These are phyloP conservation scores for Puya raimondii DNA, from an alignment of 176 grass and related monocot species.

Conservation along the genomic window DNA sequence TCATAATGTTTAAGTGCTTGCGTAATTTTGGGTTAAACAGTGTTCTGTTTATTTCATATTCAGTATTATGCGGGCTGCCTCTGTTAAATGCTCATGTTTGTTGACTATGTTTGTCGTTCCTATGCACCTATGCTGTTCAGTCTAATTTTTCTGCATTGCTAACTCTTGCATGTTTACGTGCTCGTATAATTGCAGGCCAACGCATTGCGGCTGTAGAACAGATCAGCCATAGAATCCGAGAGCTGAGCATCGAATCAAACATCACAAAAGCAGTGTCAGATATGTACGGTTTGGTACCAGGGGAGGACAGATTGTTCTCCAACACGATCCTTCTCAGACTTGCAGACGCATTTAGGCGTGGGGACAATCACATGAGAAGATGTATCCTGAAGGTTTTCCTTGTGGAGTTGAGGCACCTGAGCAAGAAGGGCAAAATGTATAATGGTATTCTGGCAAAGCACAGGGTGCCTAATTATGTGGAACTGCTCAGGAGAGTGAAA, in stretches of 20 bases:
- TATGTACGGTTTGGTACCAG: slow-evolving; percentile 32
- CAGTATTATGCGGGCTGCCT: too few species aligned
- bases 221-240: slow-evolving; percentile 39
- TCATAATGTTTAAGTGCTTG: too few species aligned
- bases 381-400: slow-evolving; percentile 54
- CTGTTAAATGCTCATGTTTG: too few species aligned
- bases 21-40: too few species aligned
- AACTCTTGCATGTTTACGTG: background rate
- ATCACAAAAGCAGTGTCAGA: slow-evolving; percentile 31
- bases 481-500: slow-evolving; percentile 58
- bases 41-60: too few species aligned
- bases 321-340: slow-evolving; percentile 81
- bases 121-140: background rate
- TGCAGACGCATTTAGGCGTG: slow-evolving; percentile 38
- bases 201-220: slow-evolving; percentile 36
- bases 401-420: slow-evolving; percentile 25
- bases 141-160: background rate
- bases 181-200: slow-evolving; percentile 27
- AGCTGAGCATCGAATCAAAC: slow-evolving; percentile 21
- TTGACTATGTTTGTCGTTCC: too few species aligned
- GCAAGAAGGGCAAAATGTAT: slow-evolving; percentile 22
- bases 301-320: slow-evolving; percentile 45
- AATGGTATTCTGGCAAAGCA: slow-evolving; percentile 30
- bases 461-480: slow-evolving; percentile 34
- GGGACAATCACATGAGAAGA: slow-evolving; percentile 36